Percentiles rank a stretch among this genome's conserved stretches.
Conservation (phyloP, 805 yeast species). For the Saccharomycopsis malanga region DNA sequence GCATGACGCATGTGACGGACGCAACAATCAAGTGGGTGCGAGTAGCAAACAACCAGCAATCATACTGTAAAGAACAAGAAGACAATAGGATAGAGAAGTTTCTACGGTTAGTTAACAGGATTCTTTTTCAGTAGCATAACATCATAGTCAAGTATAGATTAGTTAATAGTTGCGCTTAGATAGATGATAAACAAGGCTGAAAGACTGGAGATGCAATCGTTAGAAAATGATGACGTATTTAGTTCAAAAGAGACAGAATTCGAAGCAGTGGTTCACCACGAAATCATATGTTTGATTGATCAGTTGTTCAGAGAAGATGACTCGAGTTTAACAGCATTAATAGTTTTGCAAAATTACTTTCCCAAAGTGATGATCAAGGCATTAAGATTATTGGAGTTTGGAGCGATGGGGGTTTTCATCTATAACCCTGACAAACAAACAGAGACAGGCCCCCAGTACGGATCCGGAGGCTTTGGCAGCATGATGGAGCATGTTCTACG, state of each 20-base stretch:
- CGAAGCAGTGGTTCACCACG: background rate
- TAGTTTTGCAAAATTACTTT: conserved; percentile 2
- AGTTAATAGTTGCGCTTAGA: too few relatives aligned
- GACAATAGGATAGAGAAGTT: too few relatives aligned
- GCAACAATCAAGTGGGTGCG: too few relatives aligned
- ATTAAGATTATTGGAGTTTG: conserved; percentile 12
- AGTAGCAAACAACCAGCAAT: too few relatives aligned
- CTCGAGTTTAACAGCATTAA: too few relatives aligned
- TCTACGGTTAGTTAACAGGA: too few relatives aligned
- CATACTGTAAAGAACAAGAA: too few relatives aligned
- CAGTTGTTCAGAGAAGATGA: too few relatives aligned
- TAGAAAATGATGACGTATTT: background rate
- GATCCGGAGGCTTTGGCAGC: background rate
- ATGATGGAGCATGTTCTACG: background rate
- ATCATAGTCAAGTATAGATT: too few relatives aligned
- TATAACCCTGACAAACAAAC: background rate
- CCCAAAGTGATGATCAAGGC: conserved; percentile 16
- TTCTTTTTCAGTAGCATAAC: too few relatives aligned
- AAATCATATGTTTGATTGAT: background rate
- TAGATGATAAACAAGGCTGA: too few relatives aligned
- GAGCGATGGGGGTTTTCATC: background rate
- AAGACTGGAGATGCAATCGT: background rate
- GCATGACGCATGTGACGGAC: too few relatives aligned
- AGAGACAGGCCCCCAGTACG: background rate
- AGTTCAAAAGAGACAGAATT: background rate